These are phyloP conservation scores for Trichoderma lentiforme DNA, from an alignment of 2,329 filamentous ascomycete species.

Conservation along the genomic window DNA sequence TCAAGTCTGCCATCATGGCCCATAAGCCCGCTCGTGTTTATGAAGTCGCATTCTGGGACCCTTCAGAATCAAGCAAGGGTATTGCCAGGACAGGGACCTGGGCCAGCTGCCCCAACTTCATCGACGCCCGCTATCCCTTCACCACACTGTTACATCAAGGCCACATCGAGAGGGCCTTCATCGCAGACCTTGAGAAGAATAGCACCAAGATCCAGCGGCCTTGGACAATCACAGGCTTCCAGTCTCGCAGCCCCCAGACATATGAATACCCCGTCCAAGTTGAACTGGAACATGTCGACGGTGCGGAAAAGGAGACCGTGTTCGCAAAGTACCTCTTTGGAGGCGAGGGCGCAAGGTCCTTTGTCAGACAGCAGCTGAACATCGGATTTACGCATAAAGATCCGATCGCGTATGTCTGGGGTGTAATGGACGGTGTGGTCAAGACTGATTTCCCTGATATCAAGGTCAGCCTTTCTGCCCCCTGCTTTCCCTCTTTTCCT, in stretches of 20 bases:
- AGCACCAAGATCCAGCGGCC: conserved; percentile 59
- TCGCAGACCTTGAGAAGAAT: conserved; percentile 62
- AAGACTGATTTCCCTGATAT: conserved; percentile 75
- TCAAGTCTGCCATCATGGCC: conserved; percentile 85
- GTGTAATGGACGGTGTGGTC: conserved; percentile 71
- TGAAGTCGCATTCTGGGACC: conserved; percentile 72
- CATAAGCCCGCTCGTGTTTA: conserved; percentile 83
- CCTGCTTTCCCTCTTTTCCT: too few relatives aligned
- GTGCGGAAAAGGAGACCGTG: conserved; percentile 63
- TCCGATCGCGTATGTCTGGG: conserved; percentile 69
- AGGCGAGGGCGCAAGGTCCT: conserved; percentile 67
- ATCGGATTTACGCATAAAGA: conserved; percentile 71
- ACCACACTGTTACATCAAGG: conserved; percentile 71
- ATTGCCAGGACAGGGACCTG: conserved; percentile 69
- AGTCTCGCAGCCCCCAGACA: conserved; percentile 53
- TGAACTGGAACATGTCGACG: conserved; percentile 71
- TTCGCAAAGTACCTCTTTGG: conserved; percentile 69
- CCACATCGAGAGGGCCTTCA: conserved; percentile 66
- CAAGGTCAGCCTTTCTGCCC: conserved; percentile 46
- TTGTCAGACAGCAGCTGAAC: conserved; percentile 59
- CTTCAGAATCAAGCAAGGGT: conserved; percentile 50
- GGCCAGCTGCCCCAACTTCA: conserved; percentile 85
- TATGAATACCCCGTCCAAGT: conserved; percentile 77
- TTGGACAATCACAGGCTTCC: conserved; percentile 62
- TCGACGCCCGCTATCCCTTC: conserved; percentile 68